Base-by-base conservation (phyloP, 768 basidiomycete genomes). In the Kwoniella heveanensis region DNA sequence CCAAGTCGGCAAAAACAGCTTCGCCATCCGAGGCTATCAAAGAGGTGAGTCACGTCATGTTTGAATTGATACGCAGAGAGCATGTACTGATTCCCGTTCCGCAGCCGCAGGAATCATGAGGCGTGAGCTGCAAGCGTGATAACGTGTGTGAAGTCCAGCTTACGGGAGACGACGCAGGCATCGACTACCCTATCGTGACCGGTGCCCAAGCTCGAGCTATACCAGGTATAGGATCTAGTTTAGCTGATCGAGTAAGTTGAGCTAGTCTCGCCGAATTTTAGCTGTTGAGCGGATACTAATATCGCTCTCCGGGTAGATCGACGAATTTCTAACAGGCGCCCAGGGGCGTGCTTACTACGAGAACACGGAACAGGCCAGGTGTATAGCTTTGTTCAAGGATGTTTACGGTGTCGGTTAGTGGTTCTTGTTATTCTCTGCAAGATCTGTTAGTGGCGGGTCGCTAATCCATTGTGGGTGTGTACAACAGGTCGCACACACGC, bases 351-450 rank as follows among this genome's bases (percentile, higher is more conserved):
- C 62, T 24, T 66, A 55, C 48, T 79, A 67, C 60, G 78, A 79
- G 54, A 68, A 77, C 36, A 74, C 64, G 15, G 67, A 71, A 21
- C 57, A 76, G 64, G 56, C 64, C 21, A 61, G 66, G 1, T 64
- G 67, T 8, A 55, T 76, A 1, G 60, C 59, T 24, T 50, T 86
- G 10, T 93, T 95, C 72, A 85, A 85, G 57, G 89, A 90, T 8
- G 88, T 96, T 47, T 94, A 94, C 71, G 91, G 90, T 30, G 90
- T 93, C 62, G 92, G 91, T 86, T 64, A 64, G 88, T 80, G 29
- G 52, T 19, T 1, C 56, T 9, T n/a, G n/a, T n/a, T n/a, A n/a
- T n/a, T n/a, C n/a, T n/a, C n/a, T n/a, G n/a, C n/a, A n/a, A n/a
- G n/a, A n/a, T n/a, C n/a, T n/a, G n/a, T n/a, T n/a, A n/a, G n/a